Evolutionary conservation across 192 early-diverging fungal genomes (phyloP), one percentile per base, ranked within the genome.

Genomic region (Helicostylum pulchrum): DNA sequence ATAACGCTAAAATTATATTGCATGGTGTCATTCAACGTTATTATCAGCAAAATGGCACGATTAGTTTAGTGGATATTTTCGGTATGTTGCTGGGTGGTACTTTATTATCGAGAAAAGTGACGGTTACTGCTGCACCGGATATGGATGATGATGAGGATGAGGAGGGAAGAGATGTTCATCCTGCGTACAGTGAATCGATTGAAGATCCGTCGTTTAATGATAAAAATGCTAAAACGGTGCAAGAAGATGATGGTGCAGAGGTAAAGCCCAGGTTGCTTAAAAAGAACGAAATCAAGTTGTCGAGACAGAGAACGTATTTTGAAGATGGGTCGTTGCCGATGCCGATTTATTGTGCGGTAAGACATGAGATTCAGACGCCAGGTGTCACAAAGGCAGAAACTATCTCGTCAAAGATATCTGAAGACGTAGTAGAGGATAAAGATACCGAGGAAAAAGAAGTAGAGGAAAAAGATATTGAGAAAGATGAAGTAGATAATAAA

Each of bases 271-370:
- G 49, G 39, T 53, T 63, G 11, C 15, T 63, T 0, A 26, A 21
- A 9, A 63, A 66, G 51, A 62, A 61, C 9, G 75, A 78, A 7
- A 48, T 62, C 11, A 88, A 88, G 57, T 51, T 88, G 12, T 83
- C 75, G 6, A 69, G 70, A 30, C 87, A 88, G 48, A 70, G 61
- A 55, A 57, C 67, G 17, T 86, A 73, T 70, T 52, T 89, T 20
- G 83, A 87, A 21, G 78, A 78, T 62, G 91, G 88, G 0, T 72
- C 72, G 23, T 64, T 68, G 14, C 85, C 90, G n/a, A 79, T 93
- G 78, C 91, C 91, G 2, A 88, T 93, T 31, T 90, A 93, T 61
- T 87, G 87, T 0, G 83, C 79, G 0, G 83, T 89, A 7, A 77
- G 88, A 10, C 90, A 93, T 69, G 83, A 82, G 30, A 71, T 88